phyloP scores from a whole-genome alignment of 2,329 filamentous ascomycete genomes.

The Colletotrichum spaethianum region DNA sequence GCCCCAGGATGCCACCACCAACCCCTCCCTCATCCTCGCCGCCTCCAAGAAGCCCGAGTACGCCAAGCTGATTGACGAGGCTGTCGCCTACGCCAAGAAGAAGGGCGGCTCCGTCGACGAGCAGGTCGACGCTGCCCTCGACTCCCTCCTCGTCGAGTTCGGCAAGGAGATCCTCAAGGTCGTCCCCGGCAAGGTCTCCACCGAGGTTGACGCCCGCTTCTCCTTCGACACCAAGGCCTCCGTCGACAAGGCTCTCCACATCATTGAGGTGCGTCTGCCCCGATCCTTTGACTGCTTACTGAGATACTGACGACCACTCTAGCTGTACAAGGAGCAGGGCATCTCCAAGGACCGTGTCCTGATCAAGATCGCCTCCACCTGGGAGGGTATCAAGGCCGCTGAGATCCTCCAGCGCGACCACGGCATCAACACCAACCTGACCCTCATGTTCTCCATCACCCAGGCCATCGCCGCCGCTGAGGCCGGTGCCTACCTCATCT shows the following conservation, averaged over 20 bases:
- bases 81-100: constrained; percentile 88
- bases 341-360: constrained; percentile 94
- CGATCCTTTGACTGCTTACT: constrained; percentile 19
- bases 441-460: constrained; percentile 95
- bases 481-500: constrained; percentile 97
- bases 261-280: constrained; percentile 82
- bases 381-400: constrained; percentile 99
- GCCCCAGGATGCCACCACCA: constrained; percentile 99
- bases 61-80: constrained; percentile 89
- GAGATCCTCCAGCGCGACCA: constrained; percentile 97
- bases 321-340: constrained; percentile 95
- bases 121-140: constrained; percentile 91
- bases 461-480: constrained; percentile 98
- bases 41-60: constrained; percentile 99
- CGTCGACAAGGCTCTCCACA: constrained; percentile 95
- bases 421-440: constrained; percentile 98
- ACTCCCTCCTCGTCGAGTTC: constrained; percentile 97
- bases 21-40: constrained; percentile 98
- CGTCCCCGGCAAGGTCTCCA: constrained; percentile 98
- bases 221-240: constrained; percentile 96
- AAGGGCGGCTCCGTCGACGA: constrained; percentile 78
- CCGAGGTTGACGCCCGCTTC: constrained; percentile 95
- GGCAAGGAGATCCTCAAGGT: constrained; percentile 98
- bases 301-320: constrained; percentile 41
- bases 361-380: constrained; percentile 99